A percentile compares a stretch with the other conserved stretches of the same genome.
Evolutionary conservation across 1,284 basidiomycete genomes (phyloP).

Genomic region (Rhodotorula sp.): DNA sequence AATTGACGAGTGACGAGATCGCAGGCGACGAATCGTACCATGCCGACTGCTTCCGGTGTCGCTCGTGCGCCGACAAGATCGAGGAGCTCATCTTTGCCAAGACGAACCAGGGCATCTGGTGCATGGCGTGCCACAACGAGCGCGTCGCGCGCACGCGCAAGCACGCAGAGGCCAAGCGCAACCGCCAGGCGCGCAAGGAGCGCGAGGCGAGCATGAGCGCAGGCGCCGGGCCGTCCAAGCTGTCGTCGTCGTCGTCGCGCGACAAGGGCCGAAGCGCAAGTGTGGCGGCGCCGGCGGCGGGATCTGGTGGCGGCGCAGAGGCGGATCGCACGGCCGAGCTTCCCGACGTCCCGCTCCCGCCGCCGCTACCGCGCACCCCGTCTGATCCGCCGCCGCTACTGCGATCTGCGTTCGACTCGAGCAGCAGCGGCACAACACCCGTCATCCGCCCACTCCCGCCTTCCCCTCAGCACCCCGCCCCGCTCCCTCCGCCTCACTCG

Average conservation of each 20-base stretch:
- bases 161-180: constrained; percentile 74
- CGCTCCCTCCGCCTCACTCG: background rate
- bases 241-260: background rate
- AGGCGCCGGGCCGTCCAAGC: background rate
- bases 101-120: constrained; percentile 97
- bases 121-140: constrained; percentile 85
- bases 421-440: background rate
- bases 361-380: background rate
- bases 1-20: background rate
- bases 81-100: constrained; percentile 98
- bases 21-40: constrained; percentile 94
- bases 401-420: background rate
- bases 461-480: background rate
- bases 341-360: background rate
- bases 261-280: too few species aligned
- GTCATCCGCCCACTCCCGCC: constrained; percentile 6
- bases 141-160: constrained; percentile 87
- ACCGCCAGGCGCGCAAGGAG: constrained; percentile 40
- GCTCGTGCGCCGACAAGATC: constrained; percentile 88
- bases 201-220: constrained; percentile 25
- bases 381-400: background rate
- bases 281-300: too few species aligned
- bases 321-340: constrained; percentile 5
- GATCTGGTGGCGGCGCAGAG: background rate
- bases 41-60: constrained; percentile 97